Base-by-base conservation (phyloP, 2,329 filamentous ascomycete genomes). In the Alternaria conjuncta region DNA sequence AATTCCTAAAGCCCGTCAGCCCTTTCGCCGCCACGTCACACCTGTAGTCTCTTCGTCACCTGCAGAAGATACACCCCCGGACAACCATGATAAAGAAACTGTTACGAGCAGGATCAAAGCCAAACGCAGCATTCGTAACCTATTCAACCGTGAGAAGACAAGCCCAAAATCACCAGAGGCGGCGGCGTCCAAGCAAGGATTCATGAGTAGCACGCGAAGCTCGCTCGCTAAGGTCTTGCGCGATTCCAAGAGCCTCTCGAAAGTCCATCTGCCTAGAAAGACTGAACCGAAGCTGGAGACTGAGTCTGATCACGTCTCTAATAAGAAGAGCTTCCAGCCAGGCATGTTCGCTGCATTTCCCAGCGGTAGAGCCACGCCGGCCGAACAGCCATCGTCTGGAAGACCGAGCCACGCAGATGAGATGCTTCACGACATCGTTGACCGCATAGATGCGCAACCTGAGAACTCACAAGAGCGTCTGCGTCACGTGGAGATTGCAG, bases 71-170 rank as follows among this genome's bases (percentile, higher is more conserved):
- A 20, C 5, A 3, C 11, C 41, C 10, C 20, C 43, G 10, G 18
- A 47, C 23, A 46, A 28, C 7, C 18, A 53, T 20, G 23, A 20
- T 6, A 44, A 41, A 6, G 25, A 43, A 7, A 20, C 43, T 6
- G 10, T 30, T 15, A 26, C 32, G 6, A 57, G 55, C 23, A 70
- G 66, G 36, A 45, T 72, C 45, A 73, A 71, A 28, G 36, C 64
- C 6, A 73, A 74, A 59, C 68, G 64, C 23, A 77, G 73, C 57
- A 55, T 78, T 25, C 70, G 68, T 4, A 58, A 68, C n/a, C 49
- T 78, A 5, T 76, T 78, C 57, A 71, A 54, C 43, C 67, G 64
- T 13, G 60, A 70, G 5, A 55, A 36, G 15, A 67, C 65, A 13
- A 36, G 20, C 7, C 51, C 32, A 12, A 53, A 36, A n/a, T 32